Evolutionary conservation across 2,329 filamentous ascomycete species (phyloP).

Genomic region (Trichophyton schoenleinii): DNA sequence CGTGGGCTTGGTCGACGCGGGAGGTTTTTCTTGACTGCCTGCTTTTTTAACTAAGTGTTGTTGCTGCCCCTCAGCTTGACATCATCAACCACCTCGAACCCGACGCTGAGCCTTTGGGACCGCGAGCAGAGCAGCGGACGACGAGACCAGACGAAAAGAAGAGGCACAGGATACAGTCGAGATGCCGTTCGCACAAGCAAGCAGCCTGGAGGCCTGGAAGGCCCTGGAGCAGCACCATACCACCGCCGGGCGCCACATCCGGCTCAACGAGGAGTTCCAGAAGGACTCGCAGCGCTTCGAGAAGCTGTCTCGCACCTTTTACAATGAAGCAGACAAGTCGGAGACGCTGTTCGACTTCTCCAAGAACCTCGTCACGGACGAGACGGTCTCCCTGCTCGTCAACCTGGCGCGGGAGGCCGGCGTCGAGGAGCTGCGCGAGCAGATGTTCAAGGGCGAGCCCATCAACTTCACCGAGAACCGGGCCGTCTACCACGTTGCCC

Average conservation of each 20-base stretch:
- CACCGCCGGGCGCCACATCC: conserved; percentile 72
- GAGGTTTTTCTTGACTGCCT: too few relatives aligned
- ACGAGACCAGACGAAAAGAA: neutral
- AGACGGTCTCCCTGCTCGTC: conserved; percentile 74
- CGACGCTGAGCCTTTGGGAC: too few relatives aligned
- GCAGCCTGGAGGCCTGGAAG: conserved; percentile 74
- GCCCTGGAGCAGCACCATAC: conserved; percentile 85
- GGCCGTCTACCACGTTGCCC: conserved; percentile 87
- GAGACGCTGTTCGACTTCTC: conserved; percentile 97
- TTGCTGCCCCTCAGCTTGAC: too few relatives aligned
- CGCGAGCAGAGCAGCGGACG: neutral
- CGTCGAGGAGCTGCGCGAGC: conserved; percentile 85
- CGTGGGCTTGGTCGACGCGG: too few relatives aligned
- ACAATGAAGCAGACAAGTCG: conserved; percentile 60
- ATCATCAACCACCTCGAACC: too few relatives aligned
- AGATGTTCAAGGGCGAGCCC: conserved; percentile 94
- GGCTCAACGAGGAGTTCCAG: conserved; percentile 85
- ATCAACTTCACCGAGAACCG: conserved; percentile 99
- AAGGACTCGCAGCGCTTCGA: conserved; percentile 78
- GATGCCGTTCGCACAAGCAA: conserved; percentile 49
- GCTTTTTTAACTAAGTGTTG: too few relatives aligned
- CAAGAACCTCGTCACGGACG: conserved; percentile 95
- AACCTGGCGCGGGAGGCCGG: conserved; percentile 85
- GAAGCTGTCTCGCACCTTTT: conserved; percentile 79
- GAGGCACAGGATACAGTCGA: conserved; percentile 11